Evolutionary conservation across 495 filamentous ascomycete genomes (phyloP).

Genomic region (Lasiosphaeria hispida): DNA sequence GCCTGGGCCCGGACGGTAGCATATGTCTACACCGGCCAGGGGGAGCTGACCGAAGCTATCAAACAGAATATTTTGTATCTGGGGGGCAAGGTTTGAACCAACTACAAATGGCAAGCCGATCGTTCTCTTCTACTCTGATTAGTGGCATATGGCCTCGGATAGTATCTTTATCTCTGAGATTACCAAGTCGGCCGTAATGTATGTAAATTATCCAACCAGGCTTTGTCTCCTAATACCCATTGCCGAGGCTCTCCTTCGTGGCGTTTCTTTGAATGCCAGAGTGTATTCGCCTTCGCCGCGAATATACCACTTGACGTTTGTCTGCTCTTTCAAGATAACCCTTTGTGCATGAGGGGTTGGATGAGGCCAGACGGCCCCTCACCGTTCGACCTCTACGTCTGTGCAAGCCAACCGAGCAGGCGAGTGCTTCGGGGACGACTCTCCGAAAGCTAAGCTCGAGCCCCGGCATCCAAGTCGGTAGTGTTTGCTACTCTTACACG

Average conservation of each 20-base stretch:
- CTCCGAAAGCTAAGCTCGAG: too few relatives aligned
- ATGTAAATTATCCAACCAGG: background rate
- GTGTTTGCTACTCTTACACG: too few relatives aligned
- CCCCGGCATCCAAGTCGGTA: too few relatives aligned
- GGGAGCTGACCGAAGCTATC: constrained; percentile 43
- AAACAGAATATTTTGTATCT: constrained; percentile 53
- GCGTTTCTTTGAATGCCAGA: background rate
- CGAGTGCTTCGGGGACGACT: too few relatives aligned
- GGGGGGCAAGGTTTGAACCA: constrained; percentile 44
- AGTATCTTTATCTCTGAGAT: background rate
- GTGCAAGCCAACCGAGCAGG: too few relatives aligned
- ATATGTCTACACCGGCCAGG: constrained; percentile 52
- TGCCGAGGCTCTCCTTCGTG: background rate
- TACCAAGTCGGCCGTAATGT: constrained; percentile 1
- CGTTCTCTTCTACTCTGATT: constrained; percentile 4
- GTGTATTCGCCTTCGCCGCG: too few relatives aligned
- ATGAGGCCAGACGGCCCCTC: too few relatives aligned
- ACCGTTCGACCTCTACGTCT: too few relatives aligned
- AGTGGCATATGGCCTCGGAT: constrained; percentile 17
- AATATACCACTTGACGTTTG: too few relatives aligned
- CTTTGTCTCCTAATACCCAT: background rate
- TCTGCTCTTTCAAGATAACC: too few relatives aligned
- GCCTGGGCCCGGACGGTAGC: constrained; percentile 50
- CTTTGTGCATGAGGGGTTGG: too few relatives aligned
- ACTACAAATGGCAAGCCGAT: background rate